These are phyloP conservation scores for Papilionanthe hybrid DNA, from an alignment of 116 monocot species.

Conservation along the genomic window DNA sequence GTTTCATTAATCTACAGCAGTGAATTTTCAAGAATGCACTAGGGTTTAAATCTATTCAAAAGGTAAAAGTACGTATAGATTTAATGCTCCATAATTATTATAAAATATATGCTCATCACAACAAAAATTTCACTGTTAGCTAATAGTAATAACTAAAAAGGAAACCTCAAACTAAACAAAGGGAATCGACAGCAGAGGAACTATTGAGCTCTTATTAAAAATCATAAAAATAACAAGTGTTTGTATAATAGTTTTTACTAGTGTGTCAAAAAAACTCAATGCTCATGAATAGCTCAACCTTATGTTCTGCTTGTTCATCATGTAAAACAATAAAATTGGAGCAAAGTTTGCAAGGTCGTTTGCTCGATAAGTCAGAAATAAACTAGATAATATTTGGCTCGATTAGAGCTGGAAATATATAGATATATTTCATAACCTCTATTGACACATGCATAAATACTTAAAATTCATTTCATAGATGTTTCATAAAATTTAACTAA, in stretches of 20 bases:
- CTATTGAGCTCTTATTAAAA: not conserved
- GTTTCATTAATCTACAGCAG: too few relatives aligned
- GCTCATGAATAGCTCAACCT: not conserved
- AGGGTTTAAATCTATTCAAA: not conserved
- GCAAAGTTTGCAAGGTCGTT: not conserved
- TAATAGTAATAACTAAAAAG: not conserved
- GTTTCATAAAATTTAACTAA: not conserved
- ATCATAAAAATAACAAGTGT: not conserved
- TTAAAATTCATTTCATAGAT: not conserved
- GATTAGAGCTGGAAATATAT: not conserved
- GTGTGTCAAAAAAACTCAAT: not conserved
- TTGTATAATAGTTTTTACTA: not conserved
- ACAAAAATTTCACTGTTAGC: not conserved
- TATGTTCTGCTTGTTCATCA: not conserved
- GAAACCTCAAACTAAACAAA: not conserved
- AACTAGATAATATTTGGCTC: not conserved
- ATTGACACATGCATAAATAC: not conserved
- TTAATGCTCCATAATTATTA: not conserved
- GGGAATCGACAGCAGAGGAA: not conserved
- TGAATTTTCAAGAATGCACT: too few relatives aligned
- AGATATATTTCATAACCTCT: too few relatives aligned
- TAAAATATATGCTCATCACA: not conserved
- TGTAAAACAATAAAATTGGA: not conserved
- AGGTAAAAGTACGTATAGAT: not conserved
- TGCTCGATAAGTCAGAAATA: not conserved